Evolutionary conservation across 768 basidiomycete genomes (phyloP).

Genomic region (Leccinum barrowsii): DNA sequence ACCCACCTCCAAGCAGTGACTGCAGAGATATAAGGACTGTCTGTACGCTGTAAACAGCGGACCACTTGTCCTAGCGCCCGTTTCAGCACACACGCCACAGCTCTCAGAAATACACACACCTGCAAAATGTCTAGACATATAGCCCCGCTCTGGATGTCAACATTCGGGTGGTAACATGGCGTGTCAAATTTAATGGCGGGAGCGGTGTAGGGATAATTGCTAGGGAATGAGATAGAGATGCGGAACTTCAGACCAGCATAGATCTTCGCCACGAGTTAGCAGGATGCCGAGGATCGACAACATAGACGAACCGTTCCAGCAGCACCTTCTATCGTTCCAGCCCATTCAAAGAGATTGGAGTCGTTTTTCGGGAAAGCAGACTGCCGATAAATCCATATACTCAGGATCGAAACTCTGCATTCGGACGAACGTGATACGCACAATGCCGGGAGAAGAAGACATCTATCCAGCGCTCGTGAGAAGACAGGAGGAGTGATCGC

Average conservation of each 20-base stretch:
- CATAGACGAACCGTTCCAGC: constrained; percentile 49
- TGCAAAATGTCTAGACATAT: constrained; percentile 90
- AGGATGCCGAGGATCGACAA: neutral
- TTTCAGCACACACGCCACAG: constrained; percentile 5
- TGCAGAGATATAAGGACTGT: constrained; percentile 87
- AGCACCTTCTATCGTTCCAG: constrained; percentile 83
- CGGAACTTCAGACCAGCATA: constrained; percentile 80
- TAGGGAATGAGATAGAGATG: constrained; percentile 79
- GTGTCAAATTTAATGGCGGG: constrained; percentile 86
- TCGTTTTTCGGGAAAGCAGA: constrained; percentile 90
- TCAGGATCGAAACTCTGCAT: neutral
- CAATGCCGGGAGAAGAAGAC: constrained; percentile 86
- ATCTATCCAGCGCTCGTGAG: constrained; percentile 48
- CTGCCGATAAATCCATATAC: constrained; percentile 33
- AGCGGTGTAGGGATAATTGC: constrained; percentile 85
- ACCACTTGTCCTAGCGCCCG: constrained; percentile 77
- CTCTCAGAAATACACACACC: constrained; percentile 35
- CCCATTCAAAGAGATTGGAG: constrained; percentile 86
- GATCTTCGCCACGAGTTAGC: constrained; percentile 42
- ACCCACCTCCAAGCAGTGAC: constrained; percentile 79
- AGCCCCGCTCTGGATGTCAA: constrained; percentile 71
- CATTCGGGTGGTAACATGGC: constrained; percentile 90
- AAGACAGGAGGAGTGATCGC: neutral
- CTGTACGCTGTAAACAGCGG: constrained; percentile 88
- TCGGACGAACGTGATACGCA: constrained; percentile 35